Evolutionary conservation across 768 basidiomycete genomes (phyloP).

Genomic region (Gloeopeniophorella convolvens): DNA sequence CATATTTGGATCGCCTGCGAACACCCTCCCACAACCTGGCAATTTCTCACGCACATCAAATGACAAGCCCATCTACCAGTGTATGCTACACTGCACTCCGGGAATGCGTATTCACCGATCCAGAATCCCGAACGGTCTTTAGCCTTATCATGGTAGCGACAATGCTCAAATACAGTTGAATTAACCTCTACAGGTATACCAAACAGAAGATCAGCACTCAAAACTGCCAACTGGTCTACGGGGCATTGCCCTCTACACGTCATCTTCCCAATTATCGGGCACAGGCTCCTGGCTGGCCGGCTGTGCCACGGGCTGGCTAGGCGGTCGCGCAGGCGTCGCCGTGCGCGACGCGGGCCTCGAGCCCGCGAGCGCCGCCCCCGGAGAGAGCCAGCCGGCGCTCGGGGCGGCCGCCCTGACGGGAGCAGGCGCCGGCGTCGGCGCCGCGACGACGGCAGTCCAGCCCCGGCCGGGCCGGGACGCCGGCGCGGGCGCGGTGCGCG

Average conservation of each 20-base stretch:
- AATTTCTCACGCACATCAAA: too few relatives aligned
- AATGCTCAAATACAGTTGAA: too few relatives aligned
- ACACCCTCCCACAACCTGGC: too few relatives aligned
- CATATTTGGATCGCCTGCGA: too few relatives aligned
- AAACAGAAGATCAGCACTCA: too few relatives aligned
- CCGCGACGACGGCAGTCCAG: constrained; percentile 31
- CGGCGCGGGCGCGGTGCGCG: constrained; percentile 22
- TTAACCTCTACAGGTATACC: too few relatives aligned
- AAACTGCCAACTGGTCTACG: too few relatives aligned
- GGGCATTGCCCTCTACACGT: constrained; percentile 26
- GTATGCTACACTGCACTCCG: too few relatives aligned
- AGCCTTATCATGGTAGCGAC: too few relatives aligned
- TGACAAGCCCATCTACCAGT: too few relatives aligned
- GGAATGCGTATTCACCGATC: too few relatives aligned
- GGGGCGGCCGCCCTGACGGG: constrained; percentile 9
- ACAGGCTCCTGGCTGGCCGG: constrained; percentile 26
- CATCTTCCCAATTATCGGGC: constrained; percentile 55
- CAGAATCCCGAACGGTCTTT: too few relatives aligned
- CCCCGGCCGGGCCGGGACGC: constrained; percentile 22
- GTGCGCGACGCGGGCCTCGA: constrained; percentile 4
- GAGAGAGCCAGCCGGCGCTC: background rate
- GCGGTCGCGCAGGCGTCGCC: constrained; percentile 10
- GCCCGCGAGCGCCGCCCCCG: background rate
- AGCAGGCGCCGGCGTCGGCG: constrained; percentile 10
- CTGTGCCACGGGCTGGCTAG: background rate